Conservation (phyloP, 1,284 basidiomycete species). For the Omphalotus olearius region DNA sequence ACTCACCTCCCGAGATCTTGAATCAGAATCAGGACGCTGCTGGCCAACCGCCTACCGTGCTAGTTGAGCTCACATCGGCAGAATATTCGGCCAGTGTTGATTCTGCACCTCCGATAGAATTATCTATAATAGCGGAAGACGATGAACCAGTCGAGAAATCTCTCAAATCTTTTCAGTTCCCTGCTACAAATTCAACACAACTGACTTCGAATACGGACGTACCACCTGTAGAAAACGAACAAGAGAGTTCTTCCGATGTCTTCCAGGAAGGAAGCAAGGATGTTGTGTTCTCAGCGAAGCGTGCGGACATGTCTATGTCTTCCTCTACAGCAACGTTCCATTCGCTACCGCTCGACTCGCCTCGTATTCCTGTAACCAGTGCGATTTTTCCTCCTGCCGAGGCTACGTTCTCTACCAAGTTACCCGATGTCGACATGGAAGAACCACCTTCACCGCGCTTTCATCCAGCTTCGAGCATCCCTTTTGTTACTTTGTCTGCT, state of each 20-base stretch:
- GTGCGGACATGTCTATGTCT: conserved; percentile 1
- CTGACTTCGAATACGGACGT: neutral
- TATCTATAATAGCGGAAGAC: conserved; percentile 70
- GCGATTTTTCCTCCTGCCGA: conserved; percentile 1
- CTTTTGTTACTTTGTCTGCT: neutral
- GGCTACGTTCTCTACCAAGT: neutral
- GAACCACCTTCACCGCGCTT: neutral
- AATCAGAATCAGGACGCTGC: neutral
- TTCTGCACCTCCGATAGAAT: conserved; percentile 23
- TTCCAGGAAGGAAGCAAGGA: neutral
- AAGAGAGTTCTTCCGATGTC: neutral
- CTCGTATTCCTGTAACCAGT: conserved; percentile 14
- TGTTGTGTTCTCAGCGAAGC: neutral
- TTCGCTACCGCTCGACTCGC: conserved; percentile 32
- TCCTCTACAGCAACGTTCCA: conserved; percentile 33
- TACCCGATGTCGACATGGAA: neutral
- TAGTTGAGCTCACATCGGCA: neutral
- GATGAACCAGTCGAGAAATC: conserved; percentile 52
- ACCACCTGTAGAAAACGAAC: no score
- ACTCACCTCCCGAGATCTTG: neutral
- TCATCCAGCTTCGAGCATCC: neutral
- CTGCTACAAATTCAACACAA: conserved; percentile 1
- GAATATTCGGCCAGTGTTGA: neutral
- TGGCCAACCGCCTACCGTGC: neutral
- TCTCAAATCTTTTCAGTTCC: conserved; percentile 20